These are phyloP conservation scores for Cladosporium sp. DNA, from an alignment of 2,329 filamentous ascomycete genomes.

Conservation along the genomic window DNA sequence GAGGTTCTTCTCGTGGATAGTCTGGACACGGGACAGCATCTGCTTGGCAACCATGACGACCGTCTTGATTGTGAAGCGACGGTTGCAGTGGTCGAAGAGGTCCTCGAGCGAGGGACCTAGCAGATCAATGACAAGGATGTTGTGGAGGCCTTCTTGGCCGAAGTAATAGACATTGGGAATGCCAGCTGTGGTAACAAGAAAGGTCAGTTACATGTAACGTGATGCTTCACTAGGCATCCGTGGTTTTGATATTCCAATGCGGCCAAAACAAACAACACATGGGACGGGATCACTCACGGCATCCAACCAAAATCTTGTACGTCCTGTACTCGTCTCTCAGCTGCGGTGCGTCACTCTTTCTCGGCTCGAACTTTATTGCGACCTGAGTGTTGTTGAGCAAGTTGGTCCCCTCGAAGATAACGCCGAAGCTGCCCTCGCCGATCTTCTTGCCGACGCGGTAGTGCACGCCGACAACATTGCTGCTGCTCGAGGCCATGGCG, in stretches of 20 bases:
- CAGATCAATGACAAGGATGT: constrained; percentile 96
- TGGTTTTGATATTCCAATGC: not conserved
- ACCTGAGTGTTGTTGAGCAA: constrained; percentile 98
- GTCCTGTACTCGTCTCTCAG: constrained; percentile 97
- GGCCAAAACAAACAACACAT: constrained; percentile 3
- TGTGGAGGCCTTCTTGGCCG: constrained; percentile 95
- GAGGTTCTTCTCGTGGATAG: constrained; percentile 97
- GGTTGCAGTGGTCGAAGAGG: constrained; percentile 94
- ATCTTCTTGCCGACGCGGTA: constrained; percentile 99
- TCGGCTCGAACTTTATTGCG: constrained; percentile 99
- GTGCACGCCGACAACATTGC: constrained; percentile 97
- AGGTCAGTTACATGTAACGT: not conserved
- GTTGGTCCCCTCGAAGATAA: constrained; percentile 98
- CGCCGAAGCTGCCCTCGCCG: constrained; percentile 95
- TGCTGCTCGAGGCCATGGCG: constrained; percentile 78
- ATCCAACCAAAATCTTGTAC: constrained; percentile 98
- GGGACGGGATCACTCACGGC: constrained; percentile 66
- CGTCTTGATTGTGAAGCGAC: constrained; percentile 93
- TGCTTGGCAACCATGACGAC: constrained; percentile 99
- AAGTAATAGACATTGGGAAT: constrained; percentile 99
- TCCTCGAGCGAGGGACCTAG: constrained; percentile 93
- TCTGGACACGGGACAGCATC: constrained; percentile 92
- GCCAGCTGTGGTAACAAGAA: constrained; percentile 60
- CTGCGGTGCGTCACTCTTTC: constrained; percentile 97
- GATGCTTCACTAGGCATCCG: not conserved